These are phyloP conservation scores for Aphanomyces invadans DNA, from an alignment of 352 stramenopile species.

Conservation along the genomic window DNA sequence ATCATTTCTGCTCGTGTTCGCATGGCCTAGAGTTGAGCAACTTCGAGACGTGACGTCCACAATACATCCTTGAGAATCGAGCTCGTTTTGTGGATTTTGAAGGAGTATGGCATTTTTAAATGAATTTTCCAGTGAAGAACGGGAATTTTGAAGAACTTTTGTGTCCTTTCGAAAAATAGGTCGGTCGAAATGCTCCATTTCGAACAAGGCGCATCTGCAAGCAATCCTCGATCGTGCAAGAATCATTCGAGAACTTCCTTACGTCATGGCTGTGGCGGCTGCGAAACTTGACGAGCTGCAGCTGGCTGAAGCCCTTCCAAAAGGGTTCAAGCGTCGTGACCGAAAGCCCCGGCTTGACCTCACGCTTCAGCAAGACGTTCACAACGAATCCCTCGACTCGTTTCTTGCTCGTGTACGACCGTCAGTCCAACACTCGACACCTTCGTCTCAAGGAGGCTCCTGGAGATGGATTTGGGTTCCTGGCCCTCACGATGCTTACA, in stretches of 20 bases:
- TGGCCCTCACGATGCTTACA: not conserved
- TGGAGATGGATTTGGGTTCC: slow-evolving; percentile 11
- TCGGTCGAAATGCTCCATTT: slow-evolving; percentile 10
- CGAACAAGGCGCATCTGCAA: not conserved
- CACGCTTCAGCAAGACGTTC: not conserved
- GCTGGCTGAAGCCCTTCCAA: not conserved
- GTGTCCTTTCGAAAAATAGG: too few relatives aligned
- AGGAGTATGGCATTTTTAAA: too few relatives aligned
- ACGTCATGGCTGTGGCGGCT: slow-evolving; percentile 5
- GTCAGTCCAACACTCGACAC: not conserved
- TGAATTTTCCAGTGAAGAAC: too few relatives aligned
- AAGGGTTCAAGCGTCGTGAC: not conserved
- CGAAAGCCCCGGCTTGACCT: too few relatives aligned
- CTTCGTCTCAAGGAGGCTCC: not conserved
- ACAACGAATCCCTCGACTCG: not conserved
- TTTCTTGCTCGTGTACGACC: slow-evolving; percentile 12
- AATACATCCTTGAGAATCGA: too few relatives aligned
- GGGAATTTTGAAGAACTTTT: too few relatives aligned
- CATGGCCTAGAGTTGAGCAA: too few relatives aligned
- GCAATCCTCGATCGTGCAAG: not conserved
- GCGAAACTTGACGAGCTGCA: slow-evolving; percentile 12
- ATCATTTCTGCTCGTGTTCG: too few relatives aligned
- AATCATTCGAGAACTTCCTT: not conserved
- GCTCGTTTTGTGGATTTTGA: too few relatives aligned
- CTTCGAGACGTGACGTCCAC: too few relatives aligned